Conservation (phyloP, 306 rosid genomes). For the Cucurbita maxima region DNA sequence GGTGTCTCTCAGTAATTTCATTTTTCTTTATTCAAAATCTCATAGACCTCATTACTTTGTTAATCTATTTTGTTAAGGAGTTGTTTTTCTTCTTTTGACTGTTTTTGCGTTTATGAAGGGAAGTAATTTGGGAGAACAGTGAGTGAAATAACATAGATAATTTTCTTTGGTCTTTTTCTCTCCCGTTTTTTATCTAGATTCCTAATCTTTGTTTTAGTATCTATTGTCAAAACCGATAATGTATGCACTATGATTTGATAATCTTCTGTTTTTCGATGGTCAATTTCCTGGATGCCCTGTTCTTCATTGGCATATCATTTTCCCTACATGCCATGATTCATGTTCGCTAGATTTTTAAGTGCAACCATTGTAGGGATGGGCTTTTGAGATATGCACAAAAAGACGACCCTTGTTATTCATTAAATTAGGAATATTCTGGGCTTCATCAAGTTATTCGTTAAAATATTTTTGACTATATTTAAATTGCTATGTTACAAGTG, state of each 20-base stretch:
- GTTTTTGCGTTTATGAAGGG: not conserved
- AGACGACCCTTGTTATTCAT: too few relatives aligned
- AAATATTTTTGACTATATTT: too few relatives aligned
- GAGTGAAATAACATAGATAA: slow-evolving; percentile 4
- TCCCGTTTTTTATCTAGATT: not conserved
- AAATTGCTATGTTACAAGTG: too few relatives aligned
- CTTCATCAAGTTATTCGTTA: too few relatives aligned
- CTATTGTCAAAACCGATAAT: not conserved
- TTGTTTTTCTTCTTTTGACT: not conserved
- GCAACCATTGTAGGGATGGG: not conserved
- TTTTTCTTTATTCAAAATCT: not conserved
- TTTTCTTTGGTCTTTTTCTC: not conserved
- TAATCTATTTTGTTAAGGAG: not conserved
- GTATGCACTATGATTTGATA: not conserved
- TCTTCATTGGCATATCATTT: not conserved
- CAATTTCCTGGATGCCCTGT: not conserved
- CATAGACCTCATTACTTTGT: slow-evolving; percentile 6
- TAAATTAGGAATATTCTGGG: too few relatives aligned
- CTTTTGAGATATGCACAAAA: too few relatives aligned
- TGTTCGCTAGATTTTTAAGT: not conserved
- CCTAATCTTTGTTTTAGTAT: not conserved
- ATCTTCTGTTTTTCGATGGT: not conserved
- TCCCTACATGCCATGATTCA: not conserved
- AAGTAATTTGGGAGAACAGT: not conserved
- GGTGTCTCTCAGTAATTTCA: slow-evolving; percentile 19